These are phyloP conservation scores for Pisolithus thermaeus DNA, from an alignment of 1,284 basidiomycete genomes.

Conservation along the genomic window DNA sequence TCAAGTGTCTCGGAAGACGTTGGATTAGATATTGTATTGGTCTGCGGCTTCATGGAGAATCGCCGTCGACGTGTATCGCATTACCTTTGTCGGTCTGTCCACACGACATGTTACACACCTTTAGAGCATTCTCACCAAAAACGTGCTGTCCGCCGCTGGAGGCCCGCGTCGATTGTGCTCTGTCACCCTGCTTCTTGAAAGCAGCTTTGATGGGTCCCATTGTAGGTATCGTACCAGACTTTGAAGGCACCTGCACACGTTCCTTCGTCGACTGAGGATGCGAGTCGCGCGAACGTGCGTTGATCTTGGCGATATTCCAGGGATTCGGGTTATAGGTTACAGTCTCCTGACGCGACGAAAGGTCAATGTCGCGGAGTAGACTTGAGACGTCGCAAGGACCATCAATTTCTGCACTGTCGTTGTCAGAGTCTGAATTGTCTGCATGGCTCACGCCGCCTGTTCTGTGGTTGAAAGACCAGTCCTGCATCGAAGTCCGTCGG, in stretches of 20 bases:
- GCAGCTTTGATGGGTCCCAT: conserved; percentile 23
- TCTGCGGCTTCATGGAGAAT: too few species aligned
- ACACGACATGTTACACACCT: neutral
- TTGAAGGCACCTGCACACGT: neutral
- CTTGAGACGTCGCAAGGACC: conserved; percentile 21
- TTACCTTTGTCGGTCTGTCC: neutral
- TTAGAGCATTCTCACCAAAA: neutral
- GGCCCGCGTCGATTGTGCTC: neutral
- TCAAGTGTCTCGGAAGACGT: too few species aligned
- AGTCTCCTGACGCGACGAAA: conserved; percentile 50
- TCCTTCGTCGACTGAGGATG: conserved; percentile 6
- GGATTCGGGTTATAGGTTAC: conserved; percentile 65
- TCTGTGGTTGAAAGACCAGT: conserved; percentile 33
- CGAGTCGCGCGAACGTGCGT: conserved; percentile 48
- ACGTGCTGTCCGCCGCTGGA: neutral
- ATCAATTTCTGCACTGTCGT: conserved; percentile 8
- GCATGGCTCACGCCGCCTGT: neutral
- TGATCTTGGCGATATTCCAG: conserved; percentile 70
- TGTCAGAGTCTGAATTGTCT: conserved; percentile 21
- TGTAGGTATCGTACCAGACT: neutral
- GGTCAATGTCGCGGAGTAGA: conserved; percentile 50
- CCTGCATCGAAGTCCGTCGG: neutral
- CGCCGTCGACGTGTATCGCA: neutral
- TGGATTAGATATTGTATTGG: too few species aligned
- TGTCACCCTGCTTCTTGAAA: conserved; percentile 19